Base-by-base conservation (phyloP, 257 asterid genomes). In the Rhazya stricta region DNA sequence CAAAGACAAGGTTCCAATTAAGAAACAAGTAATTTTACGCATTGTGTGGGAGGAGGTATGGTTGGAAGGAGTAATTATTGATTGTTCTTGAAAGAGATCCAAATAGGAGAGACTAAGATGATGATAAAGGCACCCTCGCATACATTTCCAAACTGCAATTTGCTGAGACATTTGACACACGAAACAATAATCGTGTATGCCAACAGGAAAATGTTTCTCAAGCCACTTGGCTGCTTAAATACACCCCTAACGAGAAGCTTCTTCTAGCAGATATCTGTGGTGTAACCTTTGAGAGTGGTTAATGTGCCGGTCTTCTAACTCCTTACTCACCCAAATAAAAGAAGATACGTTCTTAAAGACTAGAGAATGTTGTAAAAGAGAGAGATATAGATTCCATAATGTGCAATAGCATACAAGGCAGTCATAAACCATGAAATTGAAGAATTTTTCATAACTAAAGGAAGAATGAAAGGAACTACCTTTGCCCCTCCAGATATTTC, bases 401-500 rank as follows among this genome's bases (percentile, higher is more conserved):
- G 32, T 61, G 42, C 18, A 61, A 30, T 61, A 60, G 23, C 6
- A 29, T 4, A 30, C 0, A 60, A 0, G 23, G 39, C 37, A 29
- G 4, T 25, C 0, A 11, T 7, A 37, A 41, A 19, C 18, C 71
- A 66, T 41, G 45, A 18, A 34, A 37, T 18, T 39, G 5, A 7
- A 67, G 71, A 67, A 21, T 39, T 57, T 25, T 36, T 3, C n/a
- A 70, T 10, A 21, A 65, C 67, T 23, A 56, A 6, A 29, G 61
- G 23, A 27, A 66, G 29, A 73, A 18, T 30, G 69, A 76, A 66
- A 74, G 11, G 58, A 46, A 18, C 6, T 84, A 91, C 98, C 96
- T 86, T 89, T 50, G 94, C 76, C 81, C 86, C 81, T 76, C 96
- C 96, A 19, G 93, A 84, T 65, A 95, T 54, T 81, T 92, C 96